Conservation (phyloP, 2,329 filamentous ascomycete species). For the Botrytis porri region DNA sequence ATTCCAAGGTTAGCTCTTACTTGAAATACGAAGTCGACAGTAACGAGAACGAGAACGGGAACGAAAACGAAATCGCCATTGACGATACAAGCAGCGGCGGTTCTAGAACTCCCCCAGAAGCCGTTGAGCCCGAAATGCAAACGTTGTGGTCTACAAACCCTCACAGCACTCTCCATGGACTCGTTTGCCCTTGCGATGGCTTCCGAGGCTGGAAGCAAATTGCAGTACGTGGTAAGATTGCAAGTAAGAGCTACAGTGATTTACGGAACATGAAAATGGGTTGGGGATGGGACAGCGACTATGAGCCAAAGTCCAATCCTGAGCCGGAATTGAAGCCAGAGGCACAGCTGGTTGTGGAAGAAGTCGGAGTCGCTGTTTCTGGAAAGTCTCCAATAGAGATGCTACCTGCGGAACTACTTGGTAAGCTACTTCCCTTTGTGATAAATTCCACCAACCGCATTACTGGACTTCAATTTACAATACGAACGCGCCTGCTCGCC, state of each 20-base stretch:
- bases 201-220: constrained; percentile 64
- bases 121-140: constrained; percentile 9
- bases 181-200: constrained; percentile 55
- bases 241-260: constrained; percentile 61
- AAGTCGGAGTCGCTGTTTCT: constrained; percentile 36
- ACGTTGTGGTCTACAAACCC: constrained; percentile 42
- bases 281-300: constrained; percentile 46
- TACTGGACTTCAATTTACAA: constrained; percentile 1
- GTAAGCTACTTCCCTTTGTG: constrained; percentile 48
- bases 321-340: constrained; percentile 5
- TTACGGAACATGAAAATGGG: constrained; percentile 54
- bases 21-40: constrained; percentile 25
- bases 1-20: constrained; percentile 59
- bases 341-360: constrained; percentile 12
- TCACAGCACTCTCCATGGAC: constrained; percentile 55
- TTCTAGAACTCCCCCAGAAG: constrained; percentile 32
- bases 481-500: background rate
- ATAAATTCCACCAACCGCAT: constrained; percentile 5
- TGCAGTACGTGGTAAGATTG: constrained; percentile 52
- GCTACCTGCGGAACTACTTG: constrained; percentile 67
- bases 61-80: constrained; percentile 48
- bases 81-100: constrained; percentile 38
- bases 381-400: constrained; percentile 60
- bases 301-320: background rate
- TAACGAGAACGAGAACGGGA: constrained; percentile 40